Percentiles rank a stretch among this genome's conserved stretches.
Evolutionary conservation across 1,284 basidiomycete species (phyloP).

Genomic region (Puccinia hordei): DNA sequence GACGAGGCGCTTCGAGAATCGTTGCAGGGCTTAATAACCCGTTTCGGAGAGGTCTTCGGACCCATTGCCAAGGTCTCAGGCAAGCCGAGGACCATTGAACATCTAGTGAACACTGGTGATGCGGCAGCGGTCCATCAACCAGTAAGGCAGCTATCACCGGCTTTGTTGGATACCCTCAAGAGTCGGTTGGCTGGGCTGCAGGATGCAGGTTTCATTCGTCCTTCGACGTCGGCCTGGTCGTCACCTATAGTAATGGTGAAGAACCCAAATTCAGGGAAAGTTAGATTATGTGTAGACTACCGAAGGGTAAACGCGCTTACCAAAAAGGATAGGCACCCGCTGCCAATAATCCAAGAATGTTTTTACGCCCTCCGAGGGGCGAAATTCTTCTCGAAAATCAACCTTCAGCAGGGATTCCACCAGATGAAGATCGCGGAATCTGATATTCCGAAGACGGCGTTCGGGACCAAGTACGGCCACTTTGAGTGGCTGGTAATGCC

Average conservation of each 20-base stretch:
- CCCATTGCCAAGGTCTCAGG: not conserved
- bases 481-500: not conserved
- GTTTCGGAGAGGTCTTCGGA: not conserved
- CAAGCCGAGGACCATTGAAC: conserved; percentile 7
- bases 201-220: conserved; percentile 4
- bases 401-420: conserved; percentile 19
- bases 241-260: conserved; percentile 5
- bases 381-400: conserved; percentile 10
- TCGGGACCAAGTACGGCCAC: not conserved
- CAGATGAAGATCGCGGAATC: conserved; percentile 13
- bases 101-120: conserved; percentile 1
- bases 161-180: conserved; percentile 1
- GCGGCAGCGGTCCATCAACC: conserved; percentile 1
- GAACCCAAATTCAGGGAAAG: conserved; percentile 5
- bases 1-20: not conserved
- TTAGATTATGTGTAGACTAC: conserved; percentile 2
- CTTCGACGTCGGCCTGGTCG: conserved; percentile 9
- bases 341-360: conserved; percentile 20
- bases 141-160: conserved; percentile 1
- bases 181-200: not conserved
- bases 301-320: not conserved
- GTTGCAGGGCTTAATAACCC: not conserved
- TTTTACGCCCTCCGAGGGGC: not conserved
- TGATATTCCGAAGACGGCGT: conserved; percentile 20
- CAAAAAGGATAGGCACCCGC: conserved; percentile 6